phyloP scores from a whole-genome alignment of 2,329 filamentous ascomycete species.

The Shiraia bambusicola region DNA sequence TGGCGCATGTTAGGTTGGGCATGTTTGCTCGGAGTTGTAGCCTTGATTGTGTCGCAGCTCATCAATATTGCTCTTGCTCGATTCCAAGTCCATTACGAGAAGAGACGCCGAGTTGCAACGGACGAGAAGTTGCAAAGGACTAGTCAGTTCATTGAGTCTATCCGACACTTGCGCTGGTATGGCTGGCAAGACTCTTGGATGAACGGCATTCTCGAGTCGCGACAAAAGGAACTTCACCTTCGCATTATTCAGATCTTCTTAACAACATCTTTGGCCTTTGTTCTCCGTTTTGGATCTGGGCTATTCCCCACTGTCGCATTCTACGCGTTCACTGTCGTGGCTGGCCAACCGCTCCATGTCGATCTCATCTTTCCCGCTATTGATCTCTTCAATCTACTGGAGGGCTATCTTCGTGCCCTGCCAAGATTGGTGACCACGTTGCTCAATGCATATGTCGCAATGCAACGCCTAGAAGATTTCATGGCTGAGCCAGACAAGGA shows the following conservation, averaged over 20 bases:
- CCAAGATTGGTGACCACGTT: conserved; percentile 74
- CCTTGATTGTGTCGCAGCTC: conserved; percentile 68
- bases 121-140: conserved; percentile 78
- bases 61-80: conserved; percentile 70
- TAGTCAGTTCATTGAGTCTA: conserved; percentile 83
- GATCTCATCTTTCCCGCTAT: conserved; percentile 86
- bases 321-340: conserved; percentile 74
- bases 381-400: conserved; percentile 75
- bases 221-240: conserved; percentile 67
- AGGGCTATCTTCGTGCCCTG: conserved; percentile 70
- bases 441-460: conserved; percentile 79
- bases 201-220: conserved; percentile 65
- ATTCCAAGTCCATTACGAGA: conserved; percentile 67
- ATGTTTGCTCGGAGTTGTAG: conserved; percentile 70
- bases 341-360: conserved; percentile 67
- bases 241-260: conserved; percentile 66
- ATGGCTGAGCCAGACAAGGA: conserved; percentile 83
- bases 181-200: conserved; percentile 80
- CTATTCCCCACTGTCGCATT: conserved; percentile 80
- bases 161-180: conserved; percentile 78
- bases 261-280: conserved; percentile 63
- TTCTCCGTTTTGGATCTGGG: conserved; percentile 71
- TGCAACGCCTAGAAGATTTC: conserved; percentile 79
- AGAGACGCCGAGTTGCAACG: conserved; percentile 69
- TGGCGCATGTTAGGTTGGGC: conserved; percentile 80